A percentile compares a stretch with the other conserved stretches of the same genome.
These are phyloP conservation scores for Colletotrichum sansevieriae DNA, from an alignment of 2,329 filamentous ascomycete genomes.

Conservation along the genomic window DNA sequence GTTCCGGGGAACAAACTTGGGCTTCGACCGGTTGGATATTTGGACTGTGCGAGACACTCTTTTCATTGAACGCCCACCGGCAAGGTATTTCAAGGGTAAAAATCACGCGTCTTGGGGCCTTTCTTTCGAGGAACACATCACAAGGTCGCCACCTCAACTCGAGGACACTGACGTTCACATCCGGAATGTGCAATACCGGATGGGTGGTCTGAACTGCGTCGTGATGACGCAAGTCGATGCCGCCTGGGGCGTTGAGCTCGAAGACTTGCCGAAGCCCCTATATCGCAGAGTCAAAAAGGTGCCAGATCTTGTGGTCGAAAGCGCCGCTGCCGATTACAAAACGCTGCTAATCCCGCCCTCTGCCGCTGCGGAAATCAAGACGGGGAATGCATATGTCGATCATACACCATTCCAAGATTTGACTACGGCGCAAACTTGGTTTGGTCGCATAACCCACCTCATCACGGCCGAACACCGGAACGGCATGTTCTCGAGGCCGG, in stretches of 20 bases:
- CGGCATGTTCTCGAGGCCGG: slow-evolving; percentile 23
- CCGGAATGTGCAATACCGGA: slow-evolving; percentile 5
- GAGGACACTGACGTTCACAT: background rate
- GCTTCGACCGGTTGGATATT: background rate
- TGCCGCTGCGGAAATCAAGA: slow-evolving; percentile 45
- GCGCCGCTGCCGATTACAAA: background rate
- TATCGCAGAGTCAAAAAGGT: background rate
- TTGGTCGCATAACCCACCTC: slow-evolving; percentile 46
- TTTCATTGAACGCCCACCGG: slow-evolving; percentile 4
- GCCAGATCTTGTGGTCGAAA: background rate
- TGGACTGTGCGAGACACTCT: slow-evolving; percentile 15
- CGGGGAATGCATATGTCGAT: background rate
- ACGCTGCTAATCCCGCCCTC: slow-evolving; percentile 16
- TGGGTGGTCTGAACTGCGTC: slow-evolving; percentile 11
- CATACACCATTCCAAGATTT: background rate
- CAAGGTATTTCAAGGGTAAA: too few species aligned
- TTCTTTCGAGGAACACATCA: slow-evolving; percentile 5
- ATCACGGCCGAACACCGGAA: slow-evolving; percentile 43
- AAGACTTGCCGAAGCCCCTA: background rate
- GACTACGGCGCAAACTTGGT: slow-evolving; percentile 46
- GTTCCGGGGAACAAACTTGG: too few species aligned
- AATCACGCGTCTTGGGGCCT: background rate
- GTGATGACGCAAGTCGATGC: slow-evolving; percentile 31
- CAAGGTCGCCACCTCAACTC: background rate
- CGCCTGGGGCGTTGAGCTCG: background rate